Percentiles rank a stretch among this genome's conserved stretches.
phyloP scores from a whole-genome alignment of 2,329 filamentous ascomycete genomes.

The Stachybotrys chlorohalonatus region DNA sequence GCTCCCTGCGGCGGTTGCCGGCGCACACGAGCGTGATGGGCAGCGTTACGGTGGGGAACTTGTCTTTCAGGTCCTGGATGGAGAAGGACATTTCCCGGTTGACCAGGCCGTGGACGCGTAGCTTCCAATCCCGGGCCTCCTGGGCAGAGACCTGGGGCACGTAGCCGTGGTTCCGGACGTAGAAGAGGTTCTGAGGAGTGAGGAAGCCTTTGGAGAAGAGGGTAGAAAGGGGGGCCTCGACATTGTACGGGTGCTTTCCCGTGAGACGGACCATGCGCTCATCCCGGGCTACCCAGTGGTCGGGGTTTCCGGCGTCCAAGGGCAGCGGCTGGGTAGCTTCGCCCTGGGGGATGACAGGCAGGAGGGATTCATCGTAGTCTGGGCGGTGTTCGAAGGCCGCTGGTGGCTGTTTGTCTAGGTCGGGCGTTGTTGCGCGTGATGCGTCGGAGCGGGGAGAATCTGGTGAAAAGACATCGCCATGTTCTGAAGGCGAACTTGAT shows the following conservation, averaged over 20 bases:
- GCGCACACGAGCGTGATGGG: constrained; percentile 87
- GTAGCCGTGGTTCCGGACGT: constrained; percentile 81
- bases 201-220: constrained; percentile 76
- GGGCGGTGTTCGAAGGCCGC: neutral
- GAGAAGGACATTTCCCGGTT: constrained; percentile 65
- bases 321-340: neutral
- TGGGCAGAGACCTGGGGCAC: constrained; percentile 69
- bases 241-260: constrained; percentile 85
- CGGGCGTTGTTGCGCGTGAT: neutral
- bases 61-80: constrained; percentile 60
- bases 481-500: neutral
- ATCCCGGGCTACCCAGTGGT: constrained; percentile 72
- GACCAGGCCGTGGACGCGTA: constrained; percentile 77
- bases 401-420: neutral
- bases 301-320: constrained; percentile 69
- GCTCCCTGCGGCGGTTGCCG: constrained; percentile 85
- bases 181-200: constrained; percentile 81
- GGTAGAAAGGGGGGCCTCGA: constrained; percentile 71
- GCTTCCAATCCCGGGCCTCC: constrained; percentile 70
- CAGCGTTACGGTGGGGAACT: constrained; percentile 75
- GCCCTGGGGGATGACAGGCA: neutral
- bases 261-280: constrained; percentile 76
- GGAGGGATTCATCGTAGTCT: neutral
- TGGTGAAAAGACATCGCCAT: neutral
- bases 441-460: neutral